phyloP scores from a whole-genome alignment of 2,329 filamentous ascomycete species.

The Ascochyta pisi region DNA sequence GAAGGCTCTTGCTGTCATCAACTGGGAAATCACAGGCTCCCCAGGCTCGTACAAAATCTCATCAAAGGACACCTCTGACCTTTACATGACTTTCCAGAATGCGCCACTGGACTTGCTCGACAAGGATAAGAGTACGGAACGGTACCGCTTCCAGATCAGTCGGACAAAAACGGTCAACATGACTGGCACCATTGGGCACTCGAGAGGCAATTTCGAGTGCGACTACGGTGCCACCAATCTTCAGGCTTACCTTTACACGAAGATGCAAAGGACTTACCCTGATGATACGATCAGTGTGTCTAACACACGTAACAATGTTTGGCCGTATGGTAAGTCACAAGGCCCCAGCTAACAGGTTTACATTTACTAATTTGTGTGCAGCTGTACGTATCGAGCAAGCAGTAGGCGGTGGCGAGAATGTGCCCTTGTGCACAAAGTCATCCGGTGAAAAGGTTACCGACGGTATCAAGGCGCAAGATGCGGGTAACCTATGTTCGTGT shows the following conservation, averaged over 20 bases:
- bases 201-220: constrained; percentile 61
- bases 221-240: constrained; percentile 65
- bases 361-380: constrained; percentile 21
- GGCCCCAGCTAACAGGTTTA: not conserved
- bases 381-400: constrained; percentile 63
- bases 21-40: constrained; percentile 64
- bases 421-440: constrained; percentile 62
- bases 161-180: constrained; percentile 63
- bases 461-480: constrained; percentile 45
- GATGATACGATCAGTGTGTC: constrained; percentile 31
- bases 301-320: constrained; percentile 40
- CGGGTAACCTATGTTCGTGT: constrained; percentile 52
- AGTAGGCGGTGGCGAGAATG: constrained; percentile 55
- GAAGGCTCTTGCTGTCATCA: constrained; percentile 60
- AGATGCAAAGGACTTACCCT: constrained; percentile 52
- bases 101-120: constrained; percentile 59
- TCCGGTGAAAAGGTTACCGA: constrained; percentile 46
- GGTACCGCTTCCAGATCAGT: constrained; percentile 64
- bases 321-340: constrained; percentile 44
- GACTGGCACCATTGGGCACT: constrained; percentile 51
- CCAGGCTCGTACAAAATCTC: constrained; percentile 59
- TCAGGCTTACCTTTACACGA: constrained; percentile 67
- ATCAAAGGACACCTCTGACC: constrained; percentile 59
- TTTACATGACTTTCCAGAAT: constrained; percentile 64
- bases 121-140: constrained; percentile 57